Base-by-base conservation (phyloP, 352 stramenopile species). In the Pseudoperonospora humuli region DNA sequence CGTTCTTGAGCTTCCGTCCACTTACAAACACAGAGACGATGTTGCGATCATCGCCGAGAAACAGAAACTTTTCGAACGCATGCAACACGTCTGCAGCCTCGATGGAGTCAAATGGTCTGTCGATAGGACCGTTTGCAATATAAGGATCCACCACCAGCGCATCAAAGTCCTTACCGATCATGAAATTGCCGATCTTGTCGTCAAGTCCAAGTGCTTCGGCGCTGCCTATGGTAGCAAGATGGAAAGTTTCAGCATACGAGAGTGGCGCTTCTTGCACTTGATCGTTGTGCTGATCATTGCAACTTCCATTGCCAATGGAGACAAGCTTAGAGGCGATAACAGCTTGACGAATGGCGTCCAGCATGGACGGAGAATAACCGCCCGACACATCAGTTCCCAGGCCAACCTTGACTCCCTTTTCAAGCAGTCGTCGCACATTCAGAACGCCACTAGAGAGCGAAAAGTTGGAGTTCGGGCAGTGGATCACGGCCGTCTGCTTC, bases 391-490 rank as follows among this genome's bases (percentile, higher is more conserved):
- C 93, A 10, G 93, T 97, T 33, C 93, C 93, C 3, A 98, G 62
- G 1, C 90, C 93, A 19, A 98, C 88, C 54, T 94, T 96, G 42
- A 87, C 35, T 4, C 80, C 77, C 54, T 87, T 69, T 45, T 72
- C 52, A n/a, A 88, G 57, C 45, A 81, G 44, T 20, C 66, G 81
- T 14, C 78, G 73, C 7, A 92, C 80, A 45, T 92, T 90, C n/a
- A 92, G 41, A 2, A 90, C 74, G 29, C 85, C 75, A 46, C 82
- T 87, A n/a, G 69, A 77, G 41, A 98, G 81, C 28, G 84, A 96
- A 40, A 97, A 96, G 56, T 98, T 98, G 15, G 83, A 96, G 37
- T 96, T 93, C 14, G 93, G 86, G 57, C 93, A 98, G 57, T 97
- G 89, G 13, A 96, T 95, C n/a, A 97, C 82, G 0, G 68, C 84